These are phyloP conservation scores for Phaeosphaeriaceae sp. DNA, from an alignment of 2,329 filamentous ascomycete species.

Conservation along the genomic window DNA sequence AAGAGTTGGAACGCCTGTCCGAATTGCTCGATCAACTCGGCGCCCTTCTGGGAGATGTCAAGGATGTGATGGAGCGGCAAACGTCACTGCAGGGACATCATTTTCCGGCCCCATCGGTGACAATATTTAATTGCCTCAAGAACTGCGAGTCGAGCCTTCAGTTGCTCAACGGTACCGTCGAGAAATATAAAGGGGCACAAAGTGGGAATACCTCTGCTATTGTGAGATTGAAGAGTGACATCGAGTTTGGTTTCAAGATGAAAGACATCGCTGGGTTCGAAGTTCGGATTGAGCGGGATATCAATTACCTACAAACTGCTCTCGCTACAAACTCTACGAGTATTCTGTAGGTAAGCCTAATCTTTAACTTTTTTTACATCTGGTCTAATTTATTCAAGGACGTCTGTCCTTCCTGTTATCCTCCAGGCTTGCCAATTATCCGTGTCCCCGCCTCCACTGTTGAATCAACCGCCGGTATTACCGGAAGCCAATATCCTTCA, in stretches of 20 bases:
- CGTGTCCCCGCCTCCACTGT: no score
- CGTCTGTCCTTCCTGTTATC: no score
- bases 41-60: constrained; percentile 9
- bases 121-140: constrained; percentile 12
- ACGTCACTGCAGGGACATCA: constrained; percentile 5
- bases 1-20: constrained; percentile 15
- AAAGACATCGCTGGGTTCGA: constrained; percentile 16
- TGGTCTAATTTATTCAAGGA: no score
- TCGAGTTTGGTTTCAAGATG: constrained; percentile 12
- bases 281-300: constrained; percentile 11
- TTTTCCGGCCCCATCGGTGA: constrained; percentile 17
- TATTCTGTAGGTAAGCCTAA: constrained; percentile 9
- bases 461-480: no score
- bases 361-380: no score
- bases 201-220: neutral
- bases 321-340: constrained; percentile 7
- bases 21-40: constrained; percentile 11
- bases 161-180: neutral
- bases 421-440: no score
- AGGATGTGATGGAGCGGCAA: constrained; percentile 7
- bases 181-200: neutral
- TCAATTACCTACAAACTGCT: constrained; percentile 7
- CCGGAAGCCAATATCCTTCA: no score
- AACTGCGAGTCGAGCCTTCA: constrained; percentile 15
- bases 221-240: constrained; percentile 4